Evolutionary conservation across 768 basidiomycete genomes (phyloP).

Genomic region (Lentinula sp.): DNA sequence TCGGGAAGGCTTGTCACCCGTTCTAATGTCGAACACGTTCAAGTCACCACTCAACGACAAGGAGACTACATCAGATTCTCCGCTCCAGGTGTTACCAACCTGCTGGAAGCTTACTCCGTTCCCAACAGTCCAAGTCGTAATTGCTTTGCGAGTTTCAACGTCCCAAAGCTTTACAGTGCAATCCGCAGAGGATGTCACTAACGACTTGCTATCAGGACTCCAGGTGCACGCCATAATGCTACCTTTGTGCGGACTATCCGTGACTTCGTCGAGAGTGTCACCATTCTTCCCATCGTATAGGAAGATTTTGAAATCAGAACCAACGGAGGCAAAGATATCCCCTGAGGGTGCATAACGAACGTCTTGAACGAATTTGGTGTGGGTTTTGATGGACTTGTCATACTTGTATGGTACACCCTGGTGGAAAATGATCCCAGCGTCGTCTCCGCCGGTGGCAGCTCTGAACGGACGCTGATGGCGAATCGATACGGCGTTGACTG

Average conservation of each 20-base stretch:
- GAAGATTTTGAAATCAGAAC: slow-evolving; percentile 83
- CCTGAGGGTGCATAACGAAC: slow-evolving; percentile 80
- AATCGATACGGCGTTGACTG: slow-evolving; percentile 84
- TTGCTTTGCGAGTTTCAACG: slow-evolving; percentile 60
- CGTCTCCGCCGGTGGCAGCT: slow-evolving; percentile 86
- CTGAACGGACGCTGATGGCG: slow-evolving; percentile 86
- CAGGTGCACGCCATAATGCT: slow-evolving; percentile 76
- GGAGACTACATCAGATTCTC: slow-evolving; percentile 66
- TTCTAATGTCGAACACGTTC: slow-evolving; percentile 75
- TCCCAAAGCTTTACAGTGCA: slow-evolving; percentile 89
- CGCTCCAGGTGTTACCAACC: slow-evolving; percentile 83
- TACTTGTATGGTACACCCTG: slow-evolving; percentile 90
- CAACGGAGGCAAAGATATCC: slow-evolving; percentile 80
- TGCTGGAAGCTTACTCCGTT: slow-evolving; percentile 77
- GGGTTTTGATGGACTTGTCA: slow-evolving; percentile 83
- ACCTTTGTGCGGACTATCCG: slow-evolving; percentile 66
- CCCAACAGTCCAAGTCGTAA: slow-evolving; percentile 68
- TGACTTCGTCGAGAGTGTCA: slow-evolving; percentile 65
- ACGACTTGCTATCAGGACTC: slow-evolving; percentile 65
- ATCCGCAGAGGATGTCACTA: slow-evolving; percentile 85
- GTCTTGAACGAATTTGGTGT: slow-evolving; percentile 91
- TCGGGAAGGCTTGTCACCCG: slow-evolving; percentile 51
- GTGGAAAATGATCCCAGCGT: slow-evolving; percentile 75
- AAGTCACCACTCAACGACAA: slow-evolving; percentile 79
- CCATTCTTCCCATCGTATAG: slow-evolving; percentile 89